Base-by-base conservation (phyloP, 257 asterid genomes). In the Nicotiana undulata region DNA sequence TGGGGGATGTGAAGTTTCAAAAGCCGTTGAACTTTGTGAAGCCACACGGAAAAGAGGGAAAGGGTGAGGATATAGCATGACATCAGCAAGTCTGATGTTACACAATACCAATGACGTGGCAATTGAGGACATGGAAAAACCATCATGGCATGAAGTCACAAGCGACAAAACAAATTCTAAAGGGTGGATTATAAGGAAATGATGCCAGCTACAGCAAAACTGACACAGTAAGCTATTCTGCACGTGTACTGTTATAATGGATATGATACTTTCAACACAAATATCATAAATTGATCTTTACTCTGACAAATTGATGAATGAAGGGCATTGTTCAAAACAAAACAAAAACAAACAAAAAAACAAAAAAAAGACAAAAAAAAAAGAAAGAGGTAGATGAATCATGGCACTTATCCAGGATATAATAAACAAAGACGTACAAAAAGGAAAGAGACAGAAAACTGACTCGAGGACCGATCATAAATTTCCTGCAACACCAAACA, bases 131-230 rank as follows among this genome's bases (percentile, higher is more conserved):
- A 7, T 44, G 78, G 31, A 70, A 40, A 40, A 40, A 11, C 12
- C 77, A 40, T 70, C 28, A 24, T 44, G 49, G 77, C 37, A 6
- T 6, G 59, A 72, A 22, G 22, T 72, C 24, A 49, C 17, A 12
- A 12, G 59, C 22, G 3, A 46, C 60, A 12, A 46, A 44, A 72
- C 17, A 46, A 72, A 6, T 51, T 44, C 15, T 72, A n/a, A 20
- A 46, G 49, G 15, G 15, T 44, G 22, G 32, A 20, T 72, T 22
- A 16, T 20, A 22, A 5, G 77, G 59, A 44, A 70, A 44, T 70
- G 77, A 70, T 70, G 77, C 77, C 59, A 13, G 22, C 77, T 70
- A 70, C 34, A 44, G 59, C 10, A 72, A 72, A 72, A 59, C 58
- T 44, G 40, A 12, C 51, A 12, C 79, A 9, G 49, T 24, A 49